Evolutionary conservation across 148 eudicot species (phyloP).

Genomic region (Vaccinium macrocarpon): DNA sequence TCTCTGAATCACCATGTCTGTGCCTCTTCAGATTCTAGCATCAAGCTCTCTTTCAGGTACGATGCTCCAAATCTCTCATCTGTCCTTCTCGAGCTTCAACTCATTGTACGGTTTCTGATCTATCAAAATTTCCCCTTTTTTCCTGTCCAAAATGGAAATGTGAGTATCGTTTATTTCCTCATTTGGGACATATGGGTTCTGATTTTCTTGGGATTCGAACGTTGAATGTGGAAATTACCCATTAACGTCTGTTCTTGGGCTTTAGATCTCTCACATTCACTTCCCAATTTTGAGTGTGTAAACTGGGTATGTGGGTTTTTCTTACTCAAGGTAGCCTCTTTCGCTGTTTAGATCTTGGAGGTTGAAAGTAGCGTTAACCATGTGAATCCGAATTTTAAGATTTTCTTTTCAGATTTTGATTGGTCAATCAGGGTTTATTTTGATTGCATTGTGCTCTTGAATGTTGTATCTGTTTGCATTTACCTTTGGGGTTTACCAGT

Average conservation of each 20-base stretch:
- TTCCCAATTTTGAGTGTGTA: not conserved
- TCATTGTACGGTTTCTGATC: slow-evolving; percentile 23
- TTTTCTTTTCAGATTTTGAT: not conserved
- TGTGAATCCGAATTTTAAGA: not conserved
- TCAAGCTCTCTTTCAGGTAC: slow-evolving; percentile 29
- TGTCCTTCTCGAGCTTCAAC: slow-evolving; percentile 14
- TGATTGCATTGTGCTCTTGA: not conserved
- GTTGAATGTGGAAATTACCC: slow-evolving; percentile 15
- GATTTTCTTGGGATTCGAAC: slow-evolving; percentile 7
- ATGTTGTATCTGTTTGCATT: slow-evolving; percentile 4
- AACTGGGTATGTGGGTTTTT: slow-evolving; percentile 13
- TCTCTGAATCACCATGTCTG: slow-evolving; percentile 28
- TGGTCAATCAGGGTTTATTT: not conserved
- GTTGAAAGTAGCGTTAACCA: not conserved
- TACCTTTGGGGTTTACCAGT: not conserved
- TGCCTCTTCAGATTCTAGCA: slow-evolving; percentile 36
- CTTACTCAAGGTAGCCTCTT: not conserved
- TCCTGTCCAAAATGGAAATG: slow-evolving; percentile 30
- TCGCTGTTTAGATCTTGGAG: slow-evolving; percentile 13
- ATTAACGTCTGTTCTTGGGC: slow-evolving; percentile 11
- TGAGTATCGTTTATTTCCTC: slow-evolving; percentile 28
- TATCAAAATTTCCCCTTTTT: slow-evolving; percentile 12
- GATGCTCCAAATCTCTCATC: not conserved
- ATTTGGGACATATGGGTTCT: slow-evolving; percentile 26
- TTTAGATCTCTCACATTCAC: slow-evolving; percentile 11